Evolutionary conservation across 1,139 yeast genomes (phyloP).

Genomic region (Candida sp.): DNA sequence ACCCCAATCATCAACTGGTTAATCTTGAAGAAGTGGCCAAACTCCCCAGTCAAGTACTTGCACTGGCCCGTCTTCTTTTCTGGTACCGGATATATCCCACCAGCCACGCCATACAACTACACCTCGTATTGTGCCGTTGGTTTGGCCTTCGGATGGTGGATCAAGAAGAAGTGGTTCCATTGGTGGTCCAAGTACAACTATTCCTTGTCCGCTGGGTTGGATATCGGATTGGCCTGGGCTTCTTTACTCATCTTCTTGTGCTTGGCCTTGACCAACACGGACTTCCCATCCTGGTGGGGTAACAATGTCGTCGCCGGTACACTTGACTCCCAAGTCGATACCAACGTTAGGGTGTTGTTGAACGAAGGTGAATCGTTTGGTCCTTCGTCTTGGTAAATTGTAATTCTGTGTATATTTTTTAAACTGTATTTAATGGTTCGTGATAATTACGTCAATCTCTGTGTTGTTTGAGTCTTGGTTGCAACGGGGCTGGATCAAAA

Average conservation of each 20-base stretch:
- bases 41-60: slow-evolving; percentile 45
- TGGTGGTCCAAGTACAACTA: slow-evolving; percentile 52
- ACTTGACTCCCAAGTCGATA: slow-evolving; percentile 11
- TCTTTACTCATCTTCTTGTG: slow-evolving; percentile 43
- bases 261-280: slow-evolving; percentile 30
- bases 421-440: not conserved
- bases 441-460: too few relatives aligned
- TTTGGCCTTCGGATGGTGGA: slow-evolving; percentile 29
- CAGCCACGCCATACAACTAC: slow-evolving; percentile 50
- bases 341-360: slow-evolving; percentile 18
- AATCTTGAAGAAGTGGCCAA: slow-evolving; percentile 3
- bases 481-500: too few relatives aligned
- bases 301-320: slow-evolving; percentile 17
- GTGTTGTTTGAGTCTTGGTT: too few relatives aligned
- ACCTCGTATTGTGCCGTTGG: slow-evolving; percentile 43
- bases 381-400: slow-evolving; percentile 20
- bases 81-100: slow-evolving; percentile 52
- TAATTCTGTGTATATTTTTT: not conserved
- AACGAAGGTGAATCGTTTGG: slow-evolving; percentile 23
- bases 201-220: slow-evolving; percentile 47
- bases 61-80: slow-evolving; percentile 54
- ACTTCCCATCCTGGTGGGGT: slow-evolving; percentile 46
- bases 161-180: slow-evolving; percentile 43
- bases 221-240: slow-evolving; percentile 47
- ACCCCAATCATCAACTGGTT: slow-evolving; percentile 9